Evolutionary conservation across 164 flowering plant genomes (phyloP).

Genomic region (Magnolia kwangsiensis): DNA sequence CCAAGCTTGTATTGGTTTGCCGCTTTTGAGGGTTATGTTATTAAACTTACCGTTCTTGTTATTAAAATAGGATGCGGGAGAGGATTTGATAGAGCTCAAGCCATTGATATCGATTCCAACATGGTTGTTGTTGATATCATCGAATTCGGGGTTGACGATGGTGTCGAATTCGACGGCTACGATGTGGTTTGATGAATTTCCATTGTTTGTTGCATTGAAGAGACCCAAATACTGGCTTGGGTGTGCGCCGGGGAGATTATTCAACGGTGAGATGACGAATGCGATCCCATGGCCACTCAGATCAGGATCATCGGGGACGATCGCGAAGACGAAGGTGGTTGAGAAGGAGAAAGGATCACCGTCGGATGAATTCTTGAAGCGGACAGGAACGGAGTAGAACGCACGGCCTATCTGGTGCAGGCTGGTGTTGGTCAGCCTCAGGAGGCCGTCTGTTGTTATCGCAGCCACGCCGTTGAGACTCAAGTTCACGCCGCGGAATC

Average conservation of each 20-base stretch:
- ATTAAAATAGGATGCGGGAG: constrained; percentile 15
- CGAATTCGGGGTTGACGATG: constrained; percentile 1
- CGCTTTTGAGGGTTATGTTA: constrained; percentile 18
- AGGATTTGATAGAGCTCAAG: constrained; percentile 9
- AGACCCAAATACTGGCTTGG: constrained; percentile 20
- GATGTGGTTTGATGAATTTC: constrained; percentile 10
- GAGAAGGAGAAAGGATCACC: constrained; percentile 21
- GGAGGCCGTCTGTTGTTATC: constrained; percentile 8
- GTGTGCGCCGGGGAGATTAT: constrained; percentile 6
- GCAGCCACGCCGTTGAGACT: constrained; percentile 4
- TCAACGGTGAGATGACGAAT: constrained; percentile 21
- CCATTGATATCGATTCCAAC: constrained; percentile 24
- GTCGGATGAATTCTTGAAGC: constrained; percentile 16
- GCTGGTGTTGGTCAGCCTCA: constrained; percentile 10
- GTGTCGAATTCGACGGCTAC: constrained; percentile 27
- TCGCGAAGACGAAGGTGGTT: constrained; percentile 30
- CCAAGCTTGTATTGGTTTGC: constrained; percentile 24
- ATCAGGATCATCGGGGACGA: constrained; percentile 2
- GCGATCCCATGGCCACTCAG: constrained; percentile 24
- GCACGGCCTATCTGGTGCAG: constrained; percentile 3
- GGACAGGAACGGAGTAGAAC: constrained; percentile 11
- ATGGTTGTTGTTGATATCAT: constrained; percentile 21
- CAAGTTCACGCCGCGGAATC: neutral
- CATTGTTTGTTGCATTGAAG: constrained; percentile 15
- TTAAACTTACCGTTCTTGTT: neutral